A percentile compares a stretch with the other conserved stretches of the same genome.
phyloP scores from a whole-genome alignment of 2,329 filamentous ascomycete species.

The Fusarium siculi region DNA sequence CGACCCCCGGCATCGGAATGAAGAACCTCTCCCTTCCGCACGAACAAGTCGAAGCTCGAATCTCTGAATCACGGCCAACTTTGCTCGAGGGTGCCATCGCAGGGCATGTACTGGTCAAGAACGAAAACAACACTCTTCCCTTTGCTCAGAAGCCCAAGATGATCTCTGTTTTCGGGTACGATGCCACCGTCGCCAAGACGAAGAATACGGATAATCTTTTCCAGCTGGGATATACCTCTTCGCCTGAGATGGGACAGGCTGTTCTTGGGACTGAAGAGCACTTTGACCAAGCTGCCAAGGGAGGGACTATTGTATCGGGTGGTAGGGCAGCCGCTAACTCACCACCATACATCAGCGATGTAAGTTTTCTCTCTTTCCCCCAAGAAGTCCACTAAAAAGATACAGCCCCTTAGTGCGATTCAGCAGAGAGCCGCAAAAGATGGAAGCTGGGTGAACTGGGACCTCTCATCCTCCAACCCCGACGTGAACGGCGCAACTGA shows the following conservation, averaged over 20 bases:
- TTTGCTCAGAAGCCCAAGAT: slow-evolving; percentile 65
- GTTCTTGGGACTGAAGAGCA: slow-evolving; percentile 55
- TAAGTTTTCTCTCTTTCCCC: slow-evolving; percentile 29
- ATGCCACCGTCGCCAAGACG: slow-evolving; percentile 66
- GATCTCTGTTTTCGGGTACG: slow-evolving; percentile 69
- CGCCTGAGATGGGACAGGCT: slow-evolving; percentile 57
- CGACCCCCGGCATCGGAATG: slow-evolving; percentile 61
- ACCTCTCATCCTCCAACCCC: slow-evolving; percentile 47
- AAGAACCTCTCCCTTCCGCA: slow-evolving; percentile 68
- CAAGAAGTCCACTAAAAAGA: neutral
- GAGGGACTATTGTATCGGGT: slow-evolving; percentile 63
- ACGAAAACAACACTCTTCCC: slow-evolving; percentile 70
- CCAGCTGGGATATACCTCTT: slow-evolving; percentile 59
- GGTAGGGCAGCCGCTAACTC: slow-evolving; percentile 63
- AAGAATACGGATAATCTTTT: slow-evolving; percentile 60
- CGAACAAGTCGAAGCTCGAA: slow-evolving; percentile 59
- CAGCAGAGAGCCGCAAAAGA: slow-evolving; percentile 64
- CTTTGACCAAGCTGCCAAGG: slow-evolving; percentile 61
- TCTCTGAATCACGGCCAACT: slow-evolving; percentile 55
- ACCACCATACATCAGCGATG: slow-evolving; percentile 61
- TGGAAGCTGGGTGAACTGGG: slow-evolving; percentile 66
- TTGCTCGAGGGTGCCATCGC: slow-evolving; percentile 66
- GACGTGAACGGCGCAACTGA: slow-evolving; percentile 56
- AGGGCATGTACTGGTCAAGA: slow-evolving; percentile 79
- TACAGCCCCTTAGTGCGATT: slow-evolving; percentile 51